A percentile compares a stretch with the other conserved stretches of the same genome.
Conservation (phyloP, 192 early-diverging fungal genomes). For the Entomortierella chlamydospora region DNA sequence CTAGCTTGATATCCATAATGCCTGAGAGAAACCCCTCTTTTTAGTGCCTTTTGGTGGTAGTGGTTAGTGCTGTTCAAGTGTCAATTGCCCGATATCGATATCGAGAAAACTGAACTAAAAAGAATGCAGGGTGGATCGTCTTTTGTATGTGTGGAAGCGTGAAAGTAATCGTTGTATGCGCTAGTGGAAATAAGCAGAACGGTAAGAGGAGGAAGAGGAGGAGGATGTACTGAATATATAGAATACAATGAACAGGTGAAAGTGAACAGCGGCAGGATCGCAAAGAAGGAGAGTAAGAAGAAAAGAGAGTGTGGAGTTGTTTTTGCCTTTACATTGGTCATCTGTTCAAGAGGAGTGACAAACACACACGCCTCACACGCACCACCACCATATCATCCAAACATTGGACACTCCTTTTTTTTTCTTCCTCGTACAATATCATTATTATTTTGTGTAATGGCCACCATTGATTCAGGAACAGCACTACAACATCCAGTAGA, state of each 20-base stretch:
- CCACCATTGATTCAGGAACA: neutral
- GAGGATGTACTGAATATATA: neutral
- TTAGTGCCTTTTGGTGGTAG: neutral
- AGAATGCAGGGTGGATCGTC: neutral
- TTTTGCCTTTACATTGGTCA: neutral
- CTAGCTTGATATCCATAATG: slow-evolving; percentile 36
- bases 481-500: neutral
- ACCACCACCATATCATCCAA: too few relatives aligned
- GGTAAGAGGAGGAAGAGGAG: neutral
- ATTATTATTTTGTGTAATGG: too few relatives aligned
- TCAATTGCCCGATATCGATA: too few relatives aligned
- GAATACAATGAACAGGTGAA: neutral
- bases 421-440: too few relatives aligned
- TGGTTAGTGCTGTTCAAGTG: neutral
- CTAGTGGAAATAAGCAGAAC: too few relatives aligned
- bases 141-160: too few relatives aligned
- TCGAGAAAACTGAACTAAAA: neutral
- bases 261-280: neutral
- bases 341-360: neutral
- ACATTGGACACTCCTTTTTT: neutral
- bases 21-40: neutral
- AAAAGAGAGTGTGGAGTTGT: neutral
- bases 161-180: too few relatives aligned
- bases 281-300: neutral
- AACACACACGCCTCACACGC: neutral